Evolutionary conservation across 768 basidiomycete species (phyloP).

Genomic region (Tylopilus plumbeoviolaceoides): DNA sequence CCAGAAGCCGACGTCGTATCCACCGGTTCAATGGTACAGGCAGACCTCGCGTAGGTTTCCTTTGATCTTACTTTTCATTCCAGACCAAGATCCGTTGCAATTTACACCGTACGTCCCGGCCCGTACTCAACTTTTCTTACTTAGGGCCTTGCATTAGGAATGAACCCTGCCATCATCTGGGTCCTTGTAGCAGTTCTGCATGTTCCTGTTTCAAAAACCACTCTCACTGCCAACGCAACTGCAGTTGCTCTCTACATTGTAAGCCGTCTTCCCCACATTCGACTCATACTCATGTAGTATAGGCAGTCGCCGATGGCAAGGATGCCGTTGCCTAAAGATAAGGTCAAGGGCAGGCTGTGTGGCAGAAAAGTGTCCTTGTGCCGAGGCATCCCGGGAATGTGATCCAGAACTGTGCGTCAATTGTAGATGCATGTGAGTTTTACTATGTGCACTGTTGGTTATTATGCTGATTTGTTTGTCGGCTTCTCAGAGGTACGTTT

Average conservation of each 20-base stretch:
- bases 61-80: constrained; percentile 5
- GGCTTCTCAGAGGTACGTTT: constrained; percentile 26
- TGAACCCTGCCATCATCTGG: constrained; percentile 52
- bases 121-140: not conserved
- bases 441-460: not conserved
- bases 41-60: not conserved
- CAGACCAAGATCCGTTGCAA: constrained; percentile 15
- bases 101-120: constrained; percentile 25
- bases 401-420: constrained; percentile 59
- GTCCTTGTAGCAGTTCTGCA: constrained; percentile 43
- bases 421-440: constrained; percentile 47
- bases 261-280: constrained; percentile 10
- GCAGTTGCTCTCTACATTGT: constrained; percentile 53
- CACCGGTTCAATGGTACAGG: constrained; percentile 21
- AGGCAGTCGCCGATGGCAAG: constrained; percentile 55
- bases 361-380: constrained; percentile 52
- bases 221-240: constrained; percentile 54
- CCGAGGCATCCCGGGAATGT: constrained; percentile 51
- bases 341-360: constrained; percentile 30
- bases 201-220: constrained; percentile 50
- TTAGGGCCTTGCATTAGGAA: constrained; percentile 30
- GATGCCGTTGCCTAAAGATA: constrained; percentile 46
- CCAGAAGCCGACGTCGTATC: constrained; percentile 7
- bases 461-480: not conserved
- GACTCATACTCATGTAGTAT: not conserved